phyloP scores from a whole-genome alignment of 2,329 filamentous ascomycete genomes.

The Alternaria novae-zelandiae region DNA sequence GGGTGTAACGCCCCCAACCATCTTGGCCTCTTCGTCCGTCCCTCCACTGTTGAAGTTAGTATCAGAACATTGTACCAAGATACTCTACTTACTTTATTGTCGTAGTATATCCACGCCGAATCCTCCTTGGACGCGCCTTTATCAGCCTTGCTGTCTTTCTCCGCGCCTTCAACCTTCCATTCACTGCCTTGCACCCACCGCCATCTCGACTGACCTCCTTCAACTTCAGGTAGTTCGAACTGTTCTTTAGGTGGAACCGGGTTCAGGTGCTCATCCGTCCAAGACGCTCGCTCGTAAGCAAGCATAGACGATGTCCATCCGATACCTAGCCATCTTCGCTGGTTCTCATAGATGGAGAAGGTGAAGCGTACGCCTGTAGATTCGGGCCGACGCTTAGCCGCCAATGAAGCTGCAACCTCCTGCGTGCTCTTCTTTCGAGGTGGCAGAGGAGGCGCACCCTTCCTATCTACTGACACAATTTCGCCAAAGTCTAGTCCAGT shows the following conservation, averaged over 20 bases:
- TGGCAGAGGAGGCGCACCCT: conserved; percentile 46
- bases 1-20: conserved; percentile 93
- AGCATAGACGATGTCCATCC: conserved; percentile 94
- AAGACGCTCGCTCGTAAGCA: conserved; percentile 85
- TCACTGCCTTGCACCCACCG: conserved; percentile 84
- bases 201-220: conserved; percentile 69
- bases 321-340: conserved; percentile 90
- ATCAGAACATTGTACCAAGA: neutral
- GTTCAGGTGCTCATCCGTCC: conserved; percentile 97
- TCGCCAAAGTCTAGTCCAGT: conserved; percentile 80
- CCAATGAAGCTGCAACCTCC: conserved; percentile 55
- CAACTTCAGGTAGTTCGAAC: conserved; percentile 72
- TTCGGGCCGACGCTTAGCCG: conserved; percentile 49
- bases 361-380: conserved; percentile 91
- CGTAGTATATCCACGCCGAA: conserved; percentile 95
- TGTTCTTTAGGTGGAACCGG: conserved; percentile 75
- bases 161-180: conserved; percentile 83
- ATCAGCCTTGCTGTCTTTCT: conserved; percentile 40
- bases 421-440: conserved; percentile 55
- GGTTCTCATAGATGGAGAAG: conserved; percentile 95
- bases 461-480: conserved; percentile 29
- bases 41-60: conserved; percentile 71
- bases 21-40: conserved; percentile 83
- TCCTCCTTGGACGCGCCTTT: conserved; percentile 52
- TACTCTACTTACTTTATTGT: conserved; percentile 75